Base-by-base conservation (phyloP, 2,329 filamentous ascomycete species). In the Phaeosphaeriaceae sp. region DNA sequence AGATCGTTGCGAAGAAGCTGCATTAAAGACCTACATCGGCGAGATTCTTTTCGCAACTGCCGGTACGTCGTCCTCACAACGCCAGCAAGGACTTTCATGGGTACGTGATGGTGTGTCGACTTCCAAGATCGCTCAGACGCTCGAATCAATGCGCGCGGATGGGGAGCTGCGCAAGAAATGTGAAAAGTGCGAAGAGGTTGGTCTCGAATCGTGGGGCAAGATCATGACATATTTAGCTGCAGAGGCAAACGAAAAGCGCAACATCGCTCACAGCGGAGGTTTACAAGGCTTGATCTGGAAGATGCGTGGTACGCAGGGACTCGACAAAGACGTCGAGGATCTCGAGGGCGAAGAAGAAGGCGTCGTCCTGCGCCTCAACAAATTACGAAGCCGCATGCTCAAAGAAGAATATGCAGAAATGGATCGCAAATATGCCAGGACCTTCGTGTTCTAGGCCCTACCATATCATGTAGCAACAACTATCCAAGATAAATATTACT, bases 21-120 rank as follows among this genome's bases (percentile, higher is more conserved):
- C 88, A 0, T 80, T 97, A 15, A 93, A 93, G 83, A 85, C 93
- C 23, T 95, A 97, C 77, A 94, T 98, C 63, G 94, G 94, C 58
- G 94, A 98, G 80, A 97, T 98, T 52, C 85, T 98, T 30, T 97
- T 91, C 77, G 87, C 92, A 0, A 86, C 86, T 4, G 84, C 86
- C n/a, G 79, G 82, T 3, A 60, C 73, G 3, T 77, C 75, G 52
- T 54, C 59, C 55, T 49, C 61, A 10, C 65, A 73, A 19, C 81
- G 77, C 19, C 81, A 82, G 52, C 89, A 91, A 60, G 94, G 93
- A 0, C 83, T 97, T 1, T 88, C 89, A 6, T 98, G 94, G 94
- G 97, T 94, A 0, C 87, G 93, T 55, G 92, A 97, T 63, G 93
- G 91, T 24, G 92, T 97, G 1, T 76, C 73, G 0, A 81, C 91